phyloP scores from a whole-genome alignment of 805 yeast genomes.

The Torulaspora maleeae region DNA sequence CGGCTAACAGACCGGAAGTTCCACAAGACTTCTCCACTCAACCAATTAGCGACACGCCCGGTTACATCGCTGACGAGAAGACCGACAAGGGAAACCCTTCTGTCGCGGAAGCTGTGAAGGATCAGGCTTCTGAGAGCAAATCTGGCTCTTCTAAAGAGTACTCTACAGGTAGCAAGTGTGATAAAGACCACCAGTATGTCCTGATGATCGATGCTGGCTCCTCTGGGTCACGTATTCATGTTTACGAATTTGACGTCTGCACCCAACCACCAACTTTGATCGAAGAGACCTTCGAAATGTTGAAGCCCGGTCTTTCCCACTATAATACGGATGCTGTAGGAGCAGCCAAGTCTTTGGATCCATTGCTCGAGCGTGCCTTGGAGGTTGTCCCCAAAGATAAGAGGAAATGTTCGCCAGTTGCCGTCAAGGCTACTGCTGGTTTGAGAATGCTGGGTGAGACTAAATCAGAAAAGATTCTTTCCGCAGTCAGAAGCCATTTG shows the following conservation, averaged over 20 bases:
- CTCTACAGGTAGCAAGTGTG: conserved; percentile 32
- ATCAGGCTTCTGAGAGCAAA: conserved; percentile 4
- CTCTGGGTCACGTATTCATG: conserved; percentile 93
- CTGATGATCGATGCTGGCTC: conserved; percentile 98
- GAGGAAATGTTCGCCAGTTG: conserved; percentile 83
- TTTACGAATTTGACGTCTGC: conserved; percentile 87
- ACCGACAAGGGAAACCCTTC: conserved; percentile 23
- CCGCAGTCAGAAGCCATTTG: conserved; percentile 70
- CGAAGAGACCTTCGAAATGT: conserved; percentile 79
- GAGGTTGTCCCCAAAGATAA: conserved; percentile 66
- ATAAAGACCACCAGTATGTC: conserved; percentile 58
- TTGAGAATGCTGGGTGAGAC: conserved; percentile 77
- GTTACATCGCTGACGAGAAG: conserved; percentile 22
- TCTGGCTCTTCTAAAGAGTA: conserved; percentile 1
- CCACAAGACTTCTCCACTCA: conserved; percentile 18
- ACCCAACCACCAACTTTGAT: conserved; percentile 75
- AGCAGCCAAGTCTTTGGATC: conserved; percentile 89
- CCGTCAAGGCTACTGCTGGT: conserved; percentile 98
- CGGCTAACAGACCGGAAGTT: conserved; percentile 15
- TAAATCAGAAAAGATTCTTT: conserved; percentile 65
- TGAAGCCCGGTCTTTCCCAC: conserved; percentile 86
- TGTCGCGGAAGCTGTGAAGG: conserved; percentile 28
- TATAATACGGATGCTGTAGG: conserved; percentile 73
- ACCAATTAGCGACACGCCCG: conserved; percentile 26
- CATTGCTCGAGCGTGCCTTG: conserved; percentile 71